Evolutionary conservation across 192 early-diverging fungal species (phyloP).

Genomic region (Linnemannia schmuckeri): DNA sequence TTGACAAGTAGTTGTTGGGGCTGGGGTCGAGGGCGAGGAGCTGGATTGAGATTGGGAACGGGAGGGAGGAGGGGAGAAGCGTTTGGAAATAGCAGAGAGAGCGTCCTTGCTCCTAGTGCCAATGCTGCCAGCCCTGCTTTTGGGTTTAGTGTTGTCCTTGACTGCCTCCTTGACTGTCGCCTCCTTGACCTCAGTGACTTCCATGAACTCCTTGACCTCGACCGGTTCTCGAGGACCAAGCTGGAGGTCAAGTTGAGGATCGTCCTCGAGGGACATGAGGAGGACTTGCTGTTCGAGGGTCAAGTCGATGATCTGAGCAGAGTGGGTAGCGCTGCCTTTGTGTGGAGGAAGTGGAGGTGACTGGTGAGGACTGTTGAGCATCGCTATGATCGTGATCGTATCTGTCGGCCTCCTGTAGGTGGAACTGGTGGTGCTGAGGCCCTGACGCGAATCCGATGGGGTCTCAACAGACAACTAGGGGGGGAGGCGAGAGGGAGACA

Average conservation of each 20-base stretch:
- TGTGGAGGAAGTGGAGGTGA: not conserved
- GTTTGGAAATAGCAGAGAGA: slow-evolving; percentile 27
- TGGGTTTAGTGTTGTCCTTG: not conserved
- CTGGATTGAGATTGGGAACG: slow-evolving; percentile 13
- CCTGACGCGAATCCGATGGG: not conserved
- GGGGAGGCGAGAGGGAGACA: not conserved
- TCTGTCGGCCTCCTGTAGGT: not conserved
- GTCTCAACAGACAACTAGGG: not conserved
- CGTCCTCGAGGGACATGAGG: slow-evolving; percentile 1
- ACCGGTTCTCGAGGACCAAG: not conserved
- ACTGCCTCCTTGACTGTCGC: not conserved
- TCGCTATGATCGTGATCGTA: not conserved
- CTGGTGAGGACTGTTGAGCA: not conserved
- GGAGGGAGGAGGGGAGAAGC: slow-evolving; percentile 30
- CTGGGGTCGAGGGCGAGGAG: not conserved
- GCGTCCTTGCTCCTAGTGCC: slow-evolving; percentile 14
- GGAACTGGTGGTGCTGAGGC: not conserved
- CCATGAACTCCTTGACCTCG: not conserved
- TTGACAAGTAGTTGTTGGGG: not conserved
- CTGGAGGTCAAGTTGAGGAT: not conserved
- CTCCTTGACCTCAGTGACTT: not conserved
- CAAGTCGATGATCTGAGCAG: not conserved
- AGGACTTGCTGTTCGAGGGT: slow-evolving; percentile 5
- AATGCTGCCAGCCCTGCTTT: slow-evolving; percentile 3
- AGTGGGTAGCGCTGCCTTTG: not conserved